Evolutionary conservation across 2,329 filamentous ascomycete genomes (phyloP).

Genomic region (Botrytis squamosa): DNA sequence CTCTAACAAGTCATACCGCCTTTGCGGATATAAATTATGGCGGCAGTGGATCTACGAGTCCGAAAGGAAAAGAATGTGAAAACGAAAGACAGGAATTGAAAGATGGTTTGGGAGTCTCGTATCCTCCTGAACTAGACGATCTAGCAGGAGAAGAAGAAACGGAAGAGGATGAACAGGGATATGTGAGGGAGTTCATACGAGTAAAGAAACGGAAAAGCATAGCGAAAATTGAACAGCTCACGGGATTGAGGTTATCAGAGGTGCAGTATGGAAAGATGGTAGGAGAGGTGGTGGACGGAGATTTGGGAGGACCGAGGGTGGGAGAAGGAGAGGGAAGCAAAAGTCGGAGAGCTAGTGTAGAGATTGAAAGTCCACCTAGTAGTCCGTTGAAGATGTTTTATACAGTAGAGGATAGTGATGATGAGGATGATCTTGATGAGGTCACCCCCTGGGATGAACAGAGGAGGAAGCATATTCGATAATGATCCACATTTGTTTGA

Average conservation of each 20-base stretch:
- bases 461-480: neutral
- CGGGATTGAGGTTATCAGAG: slow-evolving; percentile 15
- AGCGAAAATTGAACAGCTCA: slow-evolving; percentile 21
- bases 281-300: slow-evolving; percentile 9
- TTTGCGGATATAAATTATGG: neutral
- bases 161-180: slow-evolving; percentile 12
- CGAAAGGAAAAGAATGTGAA: slow-evolving; percentile 2
- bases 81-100: neutral
- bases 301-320: neutral
- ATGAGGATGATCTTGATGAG: slow-evolving; percentile 4
- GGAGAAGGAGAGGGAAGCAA: neutral
- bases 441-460: slow-evolving; percentile 8
- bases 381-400: slow-evolving; percentile 25
- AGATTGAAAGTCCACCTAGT: slow-evolving; percentile 18
- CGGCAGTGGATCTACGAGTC: neutral
- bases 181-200: slow-evolving; percentile 16
- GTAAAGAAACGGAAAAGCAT: slow-evolving; percentile 20
- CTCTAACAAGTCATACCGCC: slow-evolving; percentile 7
- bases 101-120: neutral
- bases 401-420: slow-evolving; percentile 13
- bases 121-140: neutral
- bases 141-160: slow-evolving; percentile 14
- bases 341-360: neutral
- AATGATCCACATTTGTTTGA: neutral
- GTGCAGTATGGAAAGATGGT: slow-evolving; percentile 22